Base-by-base conservation (phyloP, 306 rosid genomes). In the Mimosa pudica region DNA sequence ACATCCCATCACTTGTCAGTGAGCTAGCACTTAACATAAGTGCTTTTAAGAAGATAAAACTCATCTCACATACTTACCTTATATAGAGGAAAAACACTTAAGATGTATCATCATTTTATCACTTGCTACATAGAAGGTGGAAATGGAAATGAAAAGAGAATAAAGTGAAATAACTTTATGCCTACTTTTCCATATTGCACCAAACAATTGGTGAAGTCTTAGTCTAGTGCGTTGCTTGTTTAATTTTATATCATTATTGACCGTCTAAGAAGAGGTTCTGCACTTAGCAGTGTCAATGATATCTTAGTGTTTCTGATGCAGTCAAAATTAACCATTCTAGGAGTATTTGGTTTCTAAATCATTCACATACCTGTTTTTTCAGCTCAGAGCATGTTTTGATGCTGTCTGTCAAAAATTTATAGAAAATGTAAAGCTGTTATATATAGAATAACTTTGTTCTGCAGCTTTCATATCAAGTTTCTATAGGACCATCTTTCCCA, bases 381-480 rank as follows among this genome's bases (percentile, higher is more conserved):
- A 18, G 54, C 62, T 49, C 32, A 73, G 24, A 73, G 16, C 0
- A 7, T 32, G 42, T 13, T 64, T 47, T 76, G 63, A 32, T 42
- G 45, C 42, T 49, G 54, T 62, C 20, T 70, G 51, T 67, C 10
- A 36, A 30, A 32, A 45, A 52, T 66, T 13, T 55, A 24, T 55
- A 60, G 63, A 20, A 8, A 30, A 41, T 33, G 47, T 33, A 76
- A 80, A 74, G 71, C 16, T 70, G 74, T 78, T 41, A 33, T 62
- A 42, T 70, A 54, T 16, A 42, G 84, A 84, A 71, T 76, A 51
- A 62, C 52, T 51, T 51, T 51, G 16, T 30, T 66, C 51, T 71
- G 24, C 78, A 46, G 18, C 76, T 84, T 76, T 71, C 67, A 78
- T 79, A 44, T 78, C 83, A 60, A 67, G 83, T 69, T 77, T 68